These are phyloP conservation scores for Malus hybrid DNA, from an alignment of 331 rosid species.

Conservation along the genomic window DNA sequence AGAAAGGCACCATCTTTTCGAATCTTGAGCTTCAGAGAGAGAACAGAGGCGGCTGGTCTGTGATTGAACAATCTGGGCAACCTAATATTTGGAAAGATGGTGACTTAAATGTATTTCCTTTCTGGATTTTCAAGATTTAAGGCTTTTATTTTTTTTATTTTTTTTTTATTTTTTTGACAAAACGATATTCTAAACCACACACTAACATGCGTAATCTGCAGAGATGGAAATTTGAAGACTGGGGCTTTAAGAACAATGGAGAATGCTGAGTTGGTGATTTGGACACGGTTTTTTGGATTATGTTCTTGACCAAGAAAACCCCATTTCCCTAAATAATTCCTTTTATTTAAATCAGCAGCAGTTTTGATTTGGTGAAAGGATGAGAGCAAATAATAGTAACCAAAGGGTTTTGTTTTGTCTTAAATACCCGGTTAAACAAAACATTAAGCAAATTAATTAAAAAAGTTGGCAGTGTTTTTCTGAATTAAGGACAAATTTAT, in stretches of 20 bases:
- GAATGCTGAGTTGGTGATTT: background rate
- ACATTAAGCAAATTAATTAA: no score
- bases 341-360: background rate
- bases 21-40: background rate
- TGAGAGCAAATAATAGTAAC: background rate
- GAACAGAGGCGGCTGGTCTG: background rate
- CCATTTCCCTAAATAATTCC: background rate
- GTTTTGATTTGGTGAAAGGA: background rate
- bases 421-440: background rate
- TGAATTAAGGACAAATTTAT: background rate
- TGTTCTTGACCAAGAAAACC: background rate
- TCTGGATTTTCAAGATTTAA: background rate
- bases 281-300: background rate
- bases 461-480: background rate
- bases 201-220: no score
- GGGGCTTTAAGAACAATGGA: background rate
- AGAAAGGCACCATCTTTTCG: conserved; percentile 9
- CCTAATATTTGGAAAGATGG: background rate
- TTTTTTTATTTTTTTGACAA: no score
- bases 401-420: background rate
- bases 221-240: no score
- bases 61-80: background rate
- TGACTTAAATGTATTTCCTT: background rate
- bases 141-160: no score
- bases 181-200: no score